Evolutionary conservation across 106 monocot genomes (phyloP).

Genomic region (Dioscorea zingiberensis): DNA sequence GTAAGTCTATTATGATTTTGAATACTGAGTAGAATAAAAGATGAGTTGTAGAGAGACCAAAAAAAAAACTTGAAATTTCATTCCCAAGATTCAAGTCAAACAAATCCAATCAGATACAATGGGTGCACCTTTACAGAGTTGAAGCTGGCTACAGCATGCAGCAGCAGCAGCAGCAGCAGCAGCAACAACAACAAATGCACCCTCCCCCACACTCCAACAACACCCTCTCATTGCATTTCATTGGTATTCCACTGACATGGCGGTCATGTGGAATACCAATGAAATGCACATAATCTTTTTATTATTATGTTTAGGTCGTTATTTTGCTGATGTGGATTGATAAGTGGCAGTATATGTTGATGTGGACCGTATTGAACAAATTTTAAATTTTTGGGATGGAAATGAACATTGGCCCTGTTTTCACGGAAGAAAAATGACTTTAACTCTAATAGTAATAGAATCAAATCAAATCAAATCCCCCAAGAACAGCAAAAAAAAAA

Average conservation of each 20-base stretch:
- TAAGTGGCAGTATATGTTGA: too few species aligned
- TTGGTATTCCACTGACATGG: too few species aligned
- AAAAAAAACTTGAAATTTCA: neutral
- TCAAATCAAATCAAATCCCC: constrained; percentile 12
- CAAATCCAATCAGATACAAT: constrained; percentile 9
- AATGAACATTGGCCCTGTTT: too few species aligned
- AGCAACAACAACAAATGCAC: constrained; percentile 10
- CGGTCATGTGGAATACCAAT: too few species aligned
- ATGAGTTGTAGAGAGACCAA: neutral
- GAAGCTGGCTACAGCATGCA: constrained; percentile 3
- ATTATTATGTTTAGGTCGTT: too few species aligned
- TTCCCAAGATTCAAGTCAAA: constrained; percentile 4
- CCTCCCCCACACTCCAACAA: neutral
- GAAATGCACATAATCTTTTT: too few species aligned
- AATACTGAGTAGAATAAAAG: too few species aligned
- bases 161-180: constrained; percentile 4
- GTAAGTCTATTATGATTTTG: too few species aligned
- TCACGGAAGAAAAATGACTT: too few species aligned
- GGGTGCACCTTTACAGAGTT: constrained; percentile 7
- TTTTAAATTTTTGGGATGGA: too few species aligned
- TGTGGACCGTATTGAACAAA: too few species aligned
- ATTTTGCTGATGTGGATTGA: too few species aligned
- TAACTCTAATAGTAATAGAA: neutral
- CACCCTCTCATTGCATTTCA: constrained; percentile 9
- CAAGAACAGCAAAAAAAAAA: constrained; percentile 9